Evolutionary conservation across 75 land plant species (phyloP), one percentile per base, ranked within the genome.

Genomic region (Ceratopteris richardii): DNA sequence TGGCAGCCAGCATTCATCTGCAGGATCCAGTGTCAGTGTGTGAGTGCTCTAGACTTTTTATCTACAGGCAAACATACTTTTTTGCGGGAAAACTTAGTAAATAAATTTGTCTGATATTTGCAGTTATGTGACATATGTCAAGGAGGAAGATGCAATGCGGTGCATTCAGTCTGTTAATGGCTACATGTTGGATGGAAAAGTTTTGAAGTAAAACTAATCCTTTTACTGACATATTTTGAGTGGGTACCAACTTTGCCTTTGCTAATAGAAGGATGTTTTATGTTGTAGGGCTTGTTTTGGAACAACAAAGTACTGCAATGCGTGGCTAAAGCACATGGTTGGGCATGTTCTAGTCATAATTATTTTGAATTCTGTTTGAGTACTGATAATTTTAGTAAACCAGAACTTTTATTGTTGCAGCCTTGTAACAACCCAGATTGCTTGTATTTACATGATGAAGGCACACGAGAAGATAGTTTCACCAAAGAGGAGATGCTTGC

Each of bases 361-460:
- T n/a, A n/a, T n/a, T n/a, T n/a, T n/a, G n/a, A n/a, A n/a, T n/a
- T n/a, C n/a, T n/a, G n/a, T n/a, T n/a, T n/a, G n/a, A n/a, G n/a
- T n/a, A n/a, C n/a, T n/a, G n/a, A n/a, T n/a, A n/a, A n/a, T n/a
- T n/a, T n/a, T n/a, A n/a, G n/a, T n/a, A n/a, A n/a, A n/a, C n/a
- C n/a, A n/a, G n/a, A n/a, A n/a, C n/a, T n/a, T n/a, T 40, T 40
- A 40, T 40, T 40, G 22, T 21, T 71, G 19, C 74, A 88, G 94
- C 74, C 83, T 21, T 88, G 94, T 79, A 88, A 44, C 71, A 88
- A 85, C 69, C 94, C 89, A 37, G 94, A 88, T 72, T 88, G 94
- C 69, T 52, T 88, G 20, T 88, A 88, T 66, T 66, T 88, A 80
- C 94, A 88, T 70, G 94, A 85, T 51, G 55, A 79, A 62, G 94